Evolutionary conservation across 2,329 filamentous ascomycete genomes (phyloP).

Genomic region (Scedosporium minutisporum): DNA sequence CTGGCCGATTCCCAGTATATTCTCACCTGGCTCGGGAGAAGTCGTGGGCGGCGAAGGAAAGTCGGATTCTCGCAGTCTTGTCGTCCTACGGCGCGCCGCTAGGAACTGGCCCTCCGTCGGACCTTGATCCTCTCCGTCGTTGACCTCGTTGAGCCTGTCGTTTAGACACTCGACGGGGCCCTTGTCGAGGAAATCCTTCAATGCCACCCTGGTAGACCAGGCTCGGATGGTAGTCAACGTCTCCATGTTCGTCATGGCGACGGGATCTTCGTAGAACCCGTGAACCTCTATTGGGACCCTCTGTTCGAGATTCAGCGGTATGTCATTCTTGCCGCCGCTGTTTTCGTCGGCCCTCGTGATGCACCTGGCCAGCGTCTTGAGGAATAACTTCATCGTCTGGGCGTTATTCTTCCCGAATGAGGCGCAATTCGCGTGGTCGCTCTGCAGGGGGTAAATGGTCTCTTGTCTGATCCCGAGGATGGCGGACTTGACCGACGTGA

Average conservation of each 20-base stretch:
- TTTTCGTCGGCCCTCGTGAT: constrained; percentile 24
- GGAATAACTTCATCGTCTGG: constrained; percentile 33
- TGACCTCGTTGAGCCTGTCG: constrained; percentile 33
- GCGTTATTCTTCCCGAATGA: constrained; percentile 42
- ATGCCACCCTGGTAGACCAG: constrained; percentile 40
- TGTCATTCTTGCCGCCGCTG: constrained; percentile 22
- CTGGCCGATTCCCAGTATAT: background rate
- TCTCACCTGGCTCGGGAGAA: background rate
- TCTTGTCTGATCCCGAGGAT: constrained; percentile 42
- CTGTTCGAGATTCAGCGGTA: constrained; percentile 37
- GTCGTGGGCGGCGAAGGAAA: constrained; percentile 1
- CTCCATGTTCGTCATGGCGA: constrained; percentile 16
- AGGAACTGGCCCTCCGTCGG: constrained; percentile 1
- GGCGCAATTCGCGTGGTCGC: constrained; percentile 44
- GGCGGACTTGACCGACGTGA: constrained; percentile 47
- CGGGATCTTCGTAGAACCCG: constrained; percentile 50
- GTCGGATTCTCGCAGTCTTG: background rate
- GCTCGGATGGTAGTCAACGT: constrained; percentile 30
- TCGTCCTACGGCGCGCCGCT: background rate
- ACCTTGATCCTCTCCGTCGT: background rate
- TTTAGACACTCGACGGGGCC: constrained; percentile 46
- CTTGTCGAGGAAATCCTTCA: constrained; percentile 43
- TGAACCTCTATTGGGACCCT: constrained; percentile 45
- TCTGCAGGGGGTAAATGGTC: constrained; percentile 42
- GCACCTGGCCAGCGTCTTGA: constrained; percentile 22